phyloP scores from a whole-genome alignment of 192 early-diverging fungal species.

The Coemansia sp. region DNA sequence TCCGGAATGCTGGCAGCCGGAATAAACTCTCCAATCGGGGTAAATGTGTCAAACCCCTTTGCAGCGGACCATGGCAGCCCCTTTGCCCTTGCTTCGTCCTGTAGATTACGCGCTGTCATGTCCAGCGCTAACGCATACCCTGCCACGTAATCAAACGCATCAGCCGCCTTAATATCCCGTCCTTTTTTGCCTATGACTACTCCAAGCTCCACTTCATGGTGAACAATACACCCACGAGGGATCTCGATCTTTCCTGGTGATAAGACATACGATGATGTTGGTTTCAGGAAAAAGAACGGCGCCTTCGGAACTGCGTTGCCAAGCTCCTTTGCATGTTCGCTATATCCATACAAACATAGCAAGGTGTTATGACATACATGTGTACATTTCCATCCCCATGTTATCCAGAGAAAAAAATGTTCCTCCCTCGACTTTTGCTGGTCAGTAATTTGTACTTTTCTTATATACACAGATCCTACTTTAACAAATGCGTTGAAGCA shows the following conservation, averaged over 20 bases:
- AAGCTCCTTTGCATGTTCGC: slow-evolving; percentile 93
- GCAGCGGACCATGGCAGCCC: slow-evolving; percentile 89
- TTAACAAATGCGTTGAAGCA: slow-evolving; percentile 6
- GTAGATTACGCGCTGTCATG: slow-evolving; percentile 89
- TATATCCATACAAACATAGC: slow-evolving; percentile 25
- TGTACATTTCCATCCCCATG: too few species aligned
- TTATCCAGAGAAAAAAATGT: too few species aligned
- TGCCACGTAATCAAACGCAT: slow-evolving; percentile 67
- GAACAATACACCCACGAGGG: slow-evolving; percentile 73
- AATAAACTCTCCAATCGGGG: slow-evolving; percentile 86
- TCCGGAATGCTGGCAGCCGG: slow-evolving; percentile 67
- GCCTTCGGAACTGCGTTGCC: slow-evolving; percentile 84
- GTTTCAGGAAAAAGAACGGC: slow-evolving; percentile 96
- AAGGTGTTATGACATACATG: not conserved
- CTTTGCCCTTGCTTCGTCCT: slow-evolving; percentile 77
- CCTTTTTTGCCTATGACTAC: slow-evolving; percentile 84
- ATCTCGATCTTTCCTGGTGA: slow-evolving; percentile 75
- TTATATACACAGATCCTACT: too few species aligned
- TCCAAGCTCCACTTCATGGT: slow-evolving; percentile 94
- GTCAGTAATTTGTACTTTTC: too few species aligned
- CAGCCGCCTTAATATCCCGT: slow-evolving; percentile 65
- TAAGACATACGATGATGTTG: slow-evolving; percentile 75
- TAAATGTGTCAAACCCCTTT: slow-evolving; percentile 96
- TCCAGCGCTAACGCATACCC: slow-evolving; percentile 88
- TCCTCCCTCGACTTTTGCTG: too few species aligned